Evolutionary conservation across 2,329 filamentous ascomycete genomes (phyloP).

Genomic region (Epichloe bromicola): DNA sequence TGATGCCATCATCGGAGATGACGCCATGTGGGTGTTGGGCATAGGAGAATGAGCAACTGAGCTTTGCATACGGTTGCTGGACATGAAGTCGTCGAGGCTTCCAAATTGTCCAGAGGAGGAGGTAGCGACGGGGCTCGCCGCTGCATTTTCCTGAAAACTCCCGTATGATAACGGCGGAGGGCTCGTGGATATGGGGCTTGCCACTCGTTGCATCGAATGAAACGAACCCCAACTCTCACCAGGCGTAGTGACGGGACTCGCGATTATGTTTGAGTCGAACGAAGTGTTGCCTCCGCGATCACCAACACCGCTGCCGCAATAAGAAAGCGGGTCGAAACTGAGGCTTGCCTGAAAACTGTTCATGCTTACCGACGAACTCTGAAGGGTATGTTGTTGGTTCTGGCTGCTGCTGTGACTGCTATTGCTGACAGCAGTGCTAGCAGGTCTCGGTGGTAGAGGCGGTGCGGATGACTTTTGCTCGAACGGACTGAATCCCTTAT

Average conservation of each 20-base stretch:
- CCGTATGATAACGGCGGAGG: conserved; percentile 18
- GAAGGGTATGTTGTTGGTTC: conserved; percentile 7
- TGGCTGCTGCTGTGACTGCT: not conserved
- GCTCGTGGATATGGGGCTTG: conserved; percentile 20
- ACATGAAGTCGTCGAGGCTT: conserved; percentile 22
- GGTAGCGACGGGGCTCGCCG: conserved; percentile 16
- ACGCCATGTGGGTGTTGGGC: conserved; percentile 7
- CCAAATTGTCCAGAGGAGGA: conserved; percentile 18
- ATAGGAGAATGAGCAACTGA: conserved; percentile 14
- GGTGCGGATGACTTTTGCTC: conserved; percentile 24
- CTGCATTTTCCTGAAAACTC: conserved; percentile 18
- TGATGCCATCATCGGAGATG: conserved; percentile 12
- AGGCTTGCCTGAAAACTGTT: conserved; percentile 7
- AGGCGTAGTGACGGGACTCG: conserved; percentile 20
- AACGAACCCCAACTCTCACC: conserved; percentile 20
- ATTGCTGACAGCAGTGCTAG: conserved; percentile 13
- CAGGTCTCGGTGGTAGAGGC: conserved; percentile 22
- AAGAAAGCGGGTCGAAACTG: conserved; percentile 5
- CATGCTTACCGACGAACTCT: conserved; percentile 13
- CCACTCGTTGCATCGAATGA: conserved; percentile 15
- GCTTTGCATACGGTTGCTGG: conserved; percentile 15
- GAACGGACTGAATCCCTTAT: conserved; percentile 20
- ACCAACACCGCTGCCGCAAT: conserved; percentile 4
- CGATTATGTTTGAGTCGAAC: conserved; percentile 15
- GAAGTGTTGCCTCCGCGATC: not conserved